Percentiles rank a stretch among this genome's conserved stretches.
Conservation (phyloP, 2,329 filamentous ascomycete genomes). For the Fusarium udum region DNA sequence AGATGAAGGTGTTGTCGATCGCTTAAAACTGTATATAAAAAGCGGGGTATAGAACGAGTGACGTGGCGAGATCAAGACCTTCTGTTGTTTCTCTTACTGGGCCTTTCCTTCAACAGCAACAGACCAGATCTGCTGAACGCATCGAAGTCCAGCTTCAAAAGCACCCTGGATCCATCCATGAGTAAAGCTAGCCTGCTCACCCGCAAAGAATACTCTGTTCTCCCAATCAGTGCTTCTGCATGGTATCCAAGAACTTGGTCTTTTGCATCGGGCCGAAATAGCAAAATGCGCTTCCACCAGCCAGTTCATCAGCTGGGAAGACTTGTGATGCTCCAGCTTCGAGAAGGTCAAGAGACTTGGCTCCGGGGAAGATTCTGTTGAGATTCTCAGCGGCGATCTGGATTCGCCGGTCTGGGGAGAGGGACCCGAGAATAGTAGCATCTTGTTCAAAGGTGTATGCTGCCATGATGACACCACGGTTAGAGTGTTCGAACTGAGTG, state of each 20-base stretch:
- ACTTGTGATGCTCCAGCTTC: background rate
- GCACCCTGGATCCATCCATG: background rate
- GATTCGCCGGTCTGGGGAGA: background rate
- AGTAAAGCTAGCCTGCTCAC: slow-evolving; percentile 2
- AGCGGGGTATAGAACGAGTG: no score
- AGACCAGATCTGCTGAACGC: background rate
- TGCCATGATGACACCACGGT: background rate
- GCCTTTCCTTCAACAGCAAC: background rate
- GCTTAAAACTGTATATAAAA: no score
- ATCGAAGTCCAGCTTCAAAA: background rate
- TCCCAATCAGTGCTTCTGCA: slow-evolving; percentile 1
- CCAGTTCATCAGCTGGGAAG: background rate
- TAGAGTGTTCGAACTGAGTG: background rate
- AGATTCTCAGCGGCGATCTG: background rate
- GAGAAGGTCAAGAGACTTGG: background rate
- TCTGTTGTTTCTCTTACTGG: background rate
- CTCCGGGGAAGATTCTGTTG: background rate
- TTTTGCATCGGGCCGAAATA: background rate
- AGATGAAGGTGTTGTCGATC: no score
- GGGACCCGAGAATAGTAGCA: background rate
- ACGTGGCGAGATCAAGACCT: no score
- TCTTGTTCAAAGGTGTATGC: background rate
- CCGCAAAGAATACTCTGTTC: background rate
- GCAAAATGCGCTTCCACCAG: background rate
- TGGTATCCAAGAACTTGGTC: background rate